These are phyloP conservation scores for Sphaceloma murrayae DNA, from an alignment of 2,329 filamentous ascomycete species.

Conservation along the genomic window DNA sequence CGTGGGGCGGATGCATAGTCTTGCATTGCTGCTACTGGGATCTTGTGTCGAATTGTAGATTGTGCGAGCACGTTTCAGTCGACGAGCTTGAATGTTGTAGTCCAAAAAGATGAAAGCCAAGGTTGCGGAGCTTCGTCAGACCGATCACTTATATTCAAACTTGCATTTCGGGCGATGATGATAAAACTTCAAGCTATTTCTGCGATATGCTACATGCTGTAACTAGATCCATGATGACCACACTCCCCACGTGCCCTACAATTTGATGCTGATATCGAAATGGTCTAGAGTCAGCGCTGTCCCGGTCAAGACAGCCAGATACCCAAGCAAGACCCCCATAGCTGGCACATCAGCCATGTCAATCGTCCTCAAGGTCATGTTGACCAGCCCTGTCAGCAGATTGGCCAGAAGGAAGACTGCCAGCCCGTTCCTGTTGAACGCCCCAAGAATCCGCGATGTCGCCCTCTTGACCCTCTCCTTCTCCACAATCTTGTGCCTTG, in stretches of 20 bases:
- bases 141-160: neutral
- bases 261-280: constrained; percentile 59
- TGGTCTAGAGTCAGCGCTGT: constrained; percentile 58
- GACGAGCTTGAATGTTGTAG: neutral
- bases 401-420: constrained; percentile 81
- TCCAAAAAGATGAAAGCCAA: neutral
- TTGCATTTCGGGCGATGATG: no score
- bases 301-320: constrained; percentile 57
- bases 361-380: constrained; percentile 75
- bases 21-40: neutral
- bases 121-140: neutral
- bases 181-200: neutral
- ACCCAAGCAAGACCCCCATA: constrained; percentile 65
- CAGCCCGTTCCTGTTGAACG: constrained; percentile 83
- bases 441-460: constrained; percentile 70
- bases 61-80: neutral
- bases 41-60: neutral
- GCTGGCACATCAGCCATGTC: constrained; percentile 55
- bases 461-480: constrained; percentile 54
- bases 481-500: constrained; percentile 47
- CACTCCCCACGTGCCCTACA: no score
- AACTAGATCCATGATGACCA: no score
- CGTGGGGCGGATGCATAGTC: constrained; percentile 14
- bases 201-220: neutral
- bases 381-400: constrained; percentile 77